phyloP scores from a whole-genome alignment of 495 filamentous ascomycete species.

The Aspergillus ellipticus region DNA sequence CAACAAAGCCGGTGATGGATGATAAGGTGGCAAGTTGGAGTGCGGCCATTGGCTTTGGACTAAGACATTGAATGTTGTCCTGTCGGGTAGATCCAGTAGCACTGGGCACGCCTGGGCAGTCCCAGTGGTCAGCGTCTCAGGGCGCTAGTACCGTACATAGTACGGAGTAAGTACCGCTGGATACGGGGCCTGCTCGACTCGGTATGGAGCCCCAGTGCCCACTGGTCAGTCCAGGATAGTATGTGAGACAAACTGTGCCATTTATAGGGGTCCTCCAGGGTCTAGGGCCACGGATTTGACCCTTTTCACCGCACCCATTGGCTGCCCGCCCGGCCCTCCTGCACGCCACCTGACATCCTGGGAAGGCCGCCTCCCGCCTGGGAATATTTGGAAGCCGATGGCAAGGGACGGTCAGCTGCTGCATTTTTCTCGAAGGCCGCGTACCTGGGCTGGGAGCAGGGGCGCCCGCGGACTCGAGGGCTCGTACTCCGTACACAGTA shows the following conservation, averaged over 20 bases:
- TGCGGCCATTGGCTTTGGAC: conserved; percentile 11
- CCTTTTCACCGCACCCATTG: conserved; percentile 9
- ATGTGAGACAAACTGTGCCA: conserved; percentile 16
- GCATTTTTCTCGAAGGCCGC: not conserved
- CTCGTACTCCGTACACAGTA: too few species aligned
- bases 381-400: not conserved
- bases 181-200: not conserved
- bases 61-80: conserved; percentile 14
- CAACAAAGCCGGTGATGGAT: not conserved
- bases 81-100: conserved; percentile 1
- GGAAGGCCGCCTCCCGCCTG: not conserved
- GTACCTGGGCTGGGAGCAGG: not conserved
- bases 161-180: too few species aligned
- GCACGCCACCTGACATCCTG: conserved; percentile 15
- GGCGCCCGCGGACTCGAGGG: too few species aligned
- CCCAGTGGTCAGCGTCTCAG: not conserved
- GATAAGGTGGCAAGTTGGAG: conserved; percentile 6
- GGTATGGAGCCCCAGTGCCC: not conserved
- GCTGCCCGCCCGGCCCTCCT: not conserved
- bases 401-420: not conserved
- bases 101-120: not conserved
- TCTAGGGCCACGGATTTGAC: conserved; percentile 14
- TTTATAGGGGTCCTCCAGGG: conserved; percentile 13
- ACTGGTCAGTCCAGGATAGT: too few species aligned
- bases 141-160: not conserved